A percentile compares a stretch with the other conserved stretches of the same genome.
Evolutionary conservation across 345 rosid genomes (phyloP).

Genomic region (Salix arbutifolia): DNA sequence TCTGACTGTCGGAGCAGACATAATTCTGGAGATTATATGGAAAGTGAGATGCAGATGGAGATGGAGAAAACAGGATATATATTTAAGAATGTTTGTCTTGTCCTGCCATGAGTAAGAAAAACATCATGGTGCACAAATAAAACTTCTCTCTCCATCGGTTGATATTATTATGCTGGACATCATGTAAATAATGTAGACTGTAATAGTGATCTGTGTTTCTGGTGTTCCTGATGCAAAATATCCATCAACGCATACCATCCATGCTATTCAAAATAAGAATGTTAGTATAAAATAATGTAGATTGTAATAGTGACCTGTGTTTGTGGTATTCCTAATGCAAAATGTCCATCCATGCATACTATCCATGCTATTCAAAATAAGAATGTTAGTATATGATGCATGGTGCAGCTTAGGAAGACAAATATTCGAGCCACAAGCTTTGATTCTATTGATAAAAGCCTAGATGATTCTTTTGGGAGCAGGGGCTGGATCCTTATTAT

Average conservation of each 20-base stretch:
- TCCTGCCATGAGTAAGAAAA: neutral
- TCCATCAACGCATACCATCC: neutral
- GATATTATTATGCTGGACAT: neutral
- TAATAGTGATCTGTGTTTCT: neutral
- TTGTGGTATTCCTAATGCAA: neutral
- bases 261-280: neutral
- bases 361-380: neutral
- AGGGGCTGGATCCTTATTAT: neutral
- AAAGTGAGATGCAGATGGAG: neutral
- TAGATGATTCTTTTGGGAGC: neutral
- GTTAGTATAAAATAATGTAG: neutral
- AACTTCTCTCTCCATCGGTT: neutral
- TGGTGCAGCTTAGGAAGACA: neutral
- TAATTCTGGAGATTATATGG: neutral
- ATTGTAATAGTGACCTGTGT: neutral
- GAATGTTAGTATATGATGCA: neutral
- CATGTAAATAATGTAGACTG: neutral
- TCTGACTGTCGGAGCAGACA: too few species aligned
- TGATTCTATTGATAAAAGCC: neutral
- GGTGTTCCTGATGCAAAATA: neutral
- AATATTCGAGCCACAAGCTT: neutral
- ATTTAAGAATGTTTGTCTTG: neutral
- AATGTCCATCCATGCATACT: neutral
- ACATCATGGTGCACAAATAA: neutral
- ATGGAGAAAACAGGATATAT: neutral